These are phyloP conservation scores for Pulchroboletus neoregius DNA, from an alignment of 1,284 basidiomycete species.

Conservation along the genomic window DNA sequence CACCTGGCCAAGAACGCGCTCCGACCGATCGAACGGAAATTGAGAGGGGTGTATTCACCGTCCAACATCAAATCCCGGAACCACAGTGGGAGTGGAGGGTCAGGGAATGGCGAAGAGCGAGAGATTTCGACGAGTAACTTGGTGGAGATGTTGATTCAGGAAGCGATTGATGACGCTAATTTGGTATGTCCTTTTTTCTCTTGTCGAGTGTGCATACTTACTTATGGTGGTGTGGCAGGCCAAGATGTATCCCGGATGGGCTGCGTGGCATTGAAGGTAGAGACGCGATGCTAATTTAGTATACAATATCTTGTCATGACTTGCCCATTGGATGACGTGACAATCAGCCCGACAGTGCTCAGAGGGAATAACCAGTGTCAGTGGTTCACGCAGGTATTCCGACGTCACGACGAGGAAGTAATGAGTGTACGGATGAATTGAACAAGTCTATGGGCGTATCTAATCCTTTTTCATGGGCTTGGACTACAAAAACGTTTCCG, in stretches of 20 bases:
- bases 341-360: not conserved
- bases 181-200: constrained; percentile 46
- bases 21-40: constrained; percentile 77
- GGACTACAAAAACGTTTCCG: constrained; percentile 8
- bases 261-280: constrained; percentile 63
- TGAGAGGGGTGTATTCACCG: constrained; percentile 68
- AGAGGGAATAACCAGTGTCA: not conserved
- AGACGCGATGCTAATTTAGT: not conserved
- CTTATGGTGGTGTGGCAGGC: constrained; percentile 39
- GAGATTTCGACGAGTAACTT: constrained; percentile 80
- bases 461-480: constrained; percentile 29
- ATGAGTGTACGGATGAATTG: constrained; percentile 15
- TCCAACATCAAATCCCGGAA: constrained; percentile 43
- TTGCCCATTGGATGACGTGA: not conserved
- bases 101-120: constrained; percentile 41
- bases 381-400: constrained; percentile 2
- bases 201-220: not conserved
- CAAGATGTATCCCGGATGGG: constrained; percentile 86
- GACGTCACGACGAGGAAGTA: not conserved
- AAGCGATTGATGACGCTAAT: constrained; percentile 72
- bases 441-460: constrained; percentile 15
- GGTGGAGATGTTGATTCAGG: constrained; percentile 86
- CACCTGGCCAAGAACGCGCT: constrained; percentile 72
- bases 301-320: not conserved
- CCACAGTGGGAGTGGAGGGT: constrained; percentile 24